Evolutionary conservation across 2,329 filamentous ascomycete species (phyloP), one percentile per base, ranked within the genome.

Genomic region (Sclerotinia trifoliorum): DNA sequence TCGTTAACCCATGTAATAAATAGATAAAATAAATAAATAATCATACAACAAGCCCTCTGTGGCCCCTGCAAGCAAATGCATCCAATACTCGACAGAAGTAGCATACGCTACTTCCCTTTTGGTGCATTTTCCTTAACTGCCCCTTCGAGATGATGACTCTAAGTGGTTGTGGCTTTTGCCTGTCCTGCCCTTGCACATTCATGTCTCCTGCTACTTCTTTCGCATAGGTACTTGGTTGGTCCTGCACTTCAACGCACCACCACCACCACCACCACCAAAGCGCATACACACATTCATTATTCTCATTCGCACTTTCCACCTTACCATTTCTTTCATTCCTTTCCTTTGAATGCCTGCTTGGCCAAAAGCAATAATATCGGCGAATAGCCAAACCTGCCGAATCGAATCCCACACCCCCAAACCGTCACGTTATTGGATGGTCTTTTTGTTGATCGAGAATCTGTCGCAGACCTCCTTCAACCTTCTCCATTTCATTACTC

Each of bases 391-490:
- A 49, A 57, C 17, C 29, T 42, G 44, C 39, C 39, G 29, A 29
- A 29, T 29, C 17, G 39, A 42, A 49, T 60, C 60, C 54, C 21
- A 2, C 8, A 32, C n/a, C 42, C 42, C 29, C 5, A 42, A 42
- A 24, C 17, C 35, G 52, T 57, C 64, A 61, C 57, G n/a, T 62
- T 29, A 62, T 62, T 62, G 65, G 35, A 62, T 60, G 46, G 39
- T 42, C 55, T 52, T 44, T 44, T 42, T 54, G 44, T 51, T 62
- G 46, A 44, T 52, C 49, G 65, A 67, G 48, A 62, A 29, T 46
- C 46, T 54, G 65, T 62, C 65, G 65, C 65, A 62, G 24, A 61
- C 65, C 56, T 62, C 32, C 26, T 58, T 46, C 56, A 67, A 51
- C 48, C 24, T 55, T 54, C 49, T 21, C n/a, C 51, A 3, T 60